A percentile compares a stretch with the other conserved stretches of the same genome.
Evolutionary conservation across 345 rosid species (phyloP).

Genomic region (Eucalyptus sp.): DNA sequence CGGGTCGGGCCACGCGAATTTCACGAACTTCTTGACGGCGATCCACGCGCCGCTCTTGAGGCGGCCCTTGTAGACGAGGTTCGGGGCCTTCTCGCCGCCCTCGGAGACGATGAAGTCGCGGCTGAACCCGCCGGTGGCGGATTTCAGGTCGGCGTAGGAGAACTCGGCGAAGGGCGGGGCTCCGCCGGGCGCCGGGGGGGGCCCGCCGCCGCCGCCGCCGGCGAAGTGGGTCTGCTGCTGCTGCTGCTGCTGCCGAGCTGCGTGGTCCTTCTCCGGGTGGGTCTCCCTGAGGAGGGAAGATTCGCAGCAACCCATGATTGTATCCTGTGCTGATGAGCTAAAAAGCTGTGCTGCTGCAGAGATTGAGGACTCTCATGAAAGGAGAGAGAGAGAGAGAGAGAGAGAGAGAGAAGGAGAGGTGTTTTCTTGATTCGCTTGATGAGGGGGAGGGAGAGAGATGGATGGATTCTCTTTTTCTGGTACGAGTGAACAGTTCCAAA

Average conservation of each 20-base stretch:
- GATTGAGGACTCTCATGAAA: neutral
- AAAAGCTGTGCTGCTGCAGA: neutral
- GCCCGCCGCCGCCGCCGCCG: conserved; percentile 5
- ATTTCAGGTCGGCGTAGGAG: conserved; percentile 23
- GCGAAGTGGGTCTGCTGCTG: neutral
- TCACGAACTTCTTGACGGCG: conserved; percentile 30
- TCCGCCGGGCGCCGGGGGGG: neutral
- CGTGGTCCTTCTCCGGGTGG: conserved; percentile 22
- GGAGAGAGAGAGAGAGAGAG: neutral
- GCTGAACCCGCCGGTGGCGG: conserved; percentile 28
- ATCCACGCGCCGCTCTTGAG: conserved; percentile 12
- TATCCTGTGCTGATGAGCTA: neutral
- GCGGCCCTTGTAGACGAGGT: conserved; percentile 20
- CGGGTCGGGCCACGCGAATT: conserved; percentile 34
- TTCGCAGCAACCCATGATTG: conserved; percentile 30
- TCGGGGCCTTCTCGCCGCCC: conserved; percentile 41
- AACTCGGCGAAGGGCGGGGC: conserved; percentile 29
- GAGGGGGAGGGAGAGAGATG: neutral
- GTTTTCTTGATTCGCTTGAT: neutral
- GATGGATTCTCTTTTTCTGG: neutral
- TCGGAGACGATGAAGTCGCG: conserved; percentile 28
- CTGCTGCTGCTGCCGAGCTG: neutral
- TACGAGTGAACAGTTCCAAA: neutral
- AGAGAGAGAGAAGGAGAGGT: neutral
- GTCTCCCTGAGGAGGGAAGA: conserved; percentile 28